Evolutionary conservation across 192 early-diverging fungal genomes (phyloP).

Genomic region (Linnemannia schmuckeri): DNA sequence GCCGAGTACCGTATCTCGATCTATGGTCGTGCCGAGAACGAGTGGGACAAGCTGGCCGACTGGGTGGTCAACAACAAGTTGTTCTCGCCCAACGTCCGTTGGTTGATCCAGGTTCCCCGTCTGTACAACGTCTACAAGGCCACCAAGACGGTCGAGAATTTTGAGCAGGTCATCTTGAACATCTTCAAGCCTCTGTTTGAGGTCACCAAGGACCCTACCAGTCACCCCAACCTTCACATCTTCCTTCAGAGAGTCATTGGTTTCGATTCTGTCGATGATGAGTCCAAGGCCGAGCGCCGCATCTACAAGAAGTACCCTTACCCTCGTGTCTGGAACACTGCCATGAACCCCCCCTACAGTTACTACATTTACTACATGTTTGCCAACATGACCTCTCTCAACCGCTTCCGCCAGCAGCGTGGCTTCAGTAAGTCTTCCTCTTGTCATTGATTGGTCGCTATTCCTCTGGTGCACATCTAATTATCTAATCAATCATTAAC

Average conservation of each 20-base stretch:
- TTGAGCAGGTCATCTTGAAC: slow-evolving; percentile 87
- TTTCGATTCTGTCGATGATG: slow-evolving; percentile 96
- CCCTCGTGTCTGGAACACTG: slow-evolving; percentile 73
- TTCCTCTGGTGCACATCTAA: not conserved
- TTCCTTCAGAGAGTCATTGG: slow-evolving; percentile 97
- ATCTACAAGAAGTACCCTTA: slow-evolving; percentile 89
- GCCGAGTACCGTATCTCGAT: slow-evolving; percentile 96
- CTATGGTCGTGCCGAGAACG: slow-evolving; percentile 87
- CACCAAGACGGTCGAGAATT: slow-evolving; percentile 74
- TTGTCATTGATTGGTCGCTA: not conserved
- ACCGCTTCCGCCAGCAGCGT: slow-evolving; percentile 84
- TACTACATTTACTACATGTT: slow-evolving; percentile 97
- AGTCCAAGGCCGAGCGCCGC: slow-evolving; percentile 91
- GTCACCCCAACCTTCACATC: slow-evolving; percentile 92
- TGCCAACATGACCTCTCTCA: slow-evolving; percentile 89
- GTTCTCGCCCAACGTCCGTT: slow-evolving; percentile 92
- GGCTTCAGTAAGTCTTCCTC: slow-evolving; percentile 76
- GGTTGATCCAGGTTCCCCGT: slow-evolving; percentile 96
- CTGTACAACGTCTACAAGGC: slow-evolving; percentile 93
- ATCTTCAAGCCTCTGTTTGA: slow-evolving; percentile 94
- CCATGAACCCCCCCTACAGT: slow-evolving; percentile 93
- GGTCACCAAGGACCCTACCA: slow-evolving; percentile 85
- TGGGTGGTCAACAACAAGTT: slow-evolving; percentile 95
- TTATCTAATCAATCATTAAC: not conserved
- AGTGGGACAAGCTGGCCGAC: slow-evolving; percentile 96